Evolutionary conservation across 1,284 basidiomycete species (phyloP), one percentile per base, ranked within the genome.

Genomic region (Vanrija humicola): DNA sequence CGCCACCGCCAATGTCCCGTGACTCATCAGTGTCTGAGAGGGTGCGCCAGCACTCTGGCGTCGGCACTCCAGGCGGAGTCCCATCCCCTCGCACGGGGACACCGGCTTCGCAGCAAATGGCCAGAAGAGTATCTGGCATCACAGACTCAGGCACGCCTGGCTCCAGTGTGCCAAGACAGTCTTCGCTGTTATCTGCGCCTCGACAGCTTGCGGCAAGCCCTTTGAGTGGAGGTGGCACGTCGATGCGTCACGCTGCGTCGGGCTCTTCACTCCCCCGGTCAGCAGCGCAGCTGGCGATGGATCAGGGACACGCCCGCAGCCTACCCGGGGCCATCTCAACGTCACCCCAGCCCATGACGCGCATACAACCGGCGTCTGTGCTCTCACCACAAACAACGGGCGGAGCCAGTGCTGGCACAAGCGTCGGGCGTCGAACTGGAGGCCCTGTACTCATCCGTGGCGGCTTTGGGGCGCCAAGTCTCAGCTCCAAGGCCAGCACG

Each of bases 361-460:
- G 9, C 34, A 6, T 26, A 38, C 14, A 45, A 43, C 6, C 50
- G 29, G 5, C 42, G 42, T 34, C 34, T 34, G 25, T 59, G 7
- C 45, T 69, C 9, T 68, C 69, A 7, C 67, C 68, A 8, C 68
- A 75, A 46, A 67, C 69, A 0, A 70, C 68, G 0, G 67, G 68
- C 16, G 61, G 61, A 10, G 58, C 53, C 15, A 38, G 61, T 16
- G 47, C 50, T 4, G 19, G 48, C 25, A 46, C 38, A 38, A 38
- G 18, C 56, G 51, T 34, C 14, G 34, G 34, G 25, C 55, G 68
- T 6, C 65, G 73, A 5, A 15, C 34, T 10, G 12, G 9, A n/a
- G 70, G 69, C 6, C 73, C 75, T 0, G 73, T 76, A 3, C 63
- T 75, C 12, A 63, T 75, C 1, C 64, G 73, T n/a, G 75, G 75